Evolutionary conservation across 202 grass and related monocot species (phyloP), one percentile per base, ranked within the genome.

Genomic region (Eragrostis tef): DNA sequence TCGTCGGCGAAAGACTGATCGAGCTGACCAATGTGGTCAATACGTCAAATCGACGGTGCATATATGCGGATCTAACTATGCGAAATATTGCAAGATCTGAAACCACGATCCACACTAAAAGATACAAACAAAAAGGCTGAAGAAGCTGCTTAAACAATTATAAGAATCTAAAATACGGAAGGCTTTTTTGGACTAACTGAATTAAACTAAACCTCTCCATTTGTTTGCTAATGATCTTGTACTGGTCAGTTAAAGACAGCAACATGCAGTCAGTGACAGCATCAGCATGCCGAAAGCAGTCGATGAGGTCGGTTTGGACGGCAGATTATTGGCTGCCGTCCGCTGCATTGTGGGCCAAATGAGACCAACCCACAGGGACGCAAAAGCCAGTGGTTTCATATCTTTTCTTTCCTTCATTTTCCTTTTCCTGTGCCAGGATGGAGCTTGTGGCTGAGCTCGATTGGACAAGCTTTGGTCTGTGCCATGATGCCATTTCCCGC

Each of bases 271-370:
- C 59, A 64, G 25, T 62, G 74, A 70, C 79, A 74, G 24, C 74
- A 36, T 83, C 82, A 81, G 49, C 73, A 71, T 58, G 29, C 52
- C 79, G 45, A 83, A 83, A 78, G 66, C 16, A 48, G 13, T 45
- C 71, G 64, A n/a, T n/a, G n/a, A n/a, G n/a, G n/a, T 86, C 79
- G 74, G 84, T 90, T 67, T 63, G 84, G 88, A 62, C 88, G 84
- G 84, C 69, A 17, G 73, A 83, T 79, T 54, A 69, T 79, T 67
- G 50, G 52, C 79, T 51, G 74, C 74, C 88, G 84, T 66, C 83
- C 84, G 41, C 88, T 90, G 88, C 68, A 9, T 1, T 11, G 69
- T 56, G 88, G 88, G 46, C n/a, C 74, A 74, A 4, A 6, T 14
- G 44, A 79, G 22, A 61, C 73, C 73, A 14, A 67, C 83, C 67